Evolutionary conservation across 345 rosid species (phyloP), one percentile per base, ranked within the genome.

Genomic region (Diplotaxis tenuifolia): DNA sequence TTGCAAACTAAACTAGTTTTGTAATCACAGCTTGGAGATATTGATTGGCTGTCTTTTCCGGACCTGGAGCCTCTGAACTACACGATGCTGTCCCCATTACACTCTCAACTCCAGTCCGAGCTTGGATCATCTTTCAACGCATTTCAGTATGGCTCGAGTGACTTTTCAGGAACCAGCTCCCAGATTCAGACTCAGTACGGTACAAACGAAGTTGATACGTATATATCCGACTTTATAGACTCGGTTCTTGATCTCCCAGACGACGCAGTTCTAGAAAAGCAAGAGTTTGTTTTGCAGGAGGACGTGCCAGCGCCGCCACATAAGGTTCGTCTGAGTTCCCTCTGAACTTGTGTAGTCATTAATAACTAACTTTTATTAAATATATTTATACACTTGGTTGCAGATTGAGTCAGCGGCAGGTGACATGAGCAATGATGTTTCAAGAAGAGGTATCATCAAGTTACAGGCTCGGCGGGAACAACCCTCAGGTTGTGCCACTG

Each of bases 391-490:
- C 21, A 58, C 61, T 28, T 63, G 65, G 23, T 12, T 45, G 52
- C 75, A 68, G 71, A 50, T 12, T 74, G 55, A 53, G 0, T 8
- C 67, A 70, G 18, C 38, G n/a, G 57, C 15, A 55, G 40, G 34
- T 76, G 70, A 55, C 62, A 69, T 31, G 62, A 56, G 58, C 61
- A 40, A 62, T 63, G 79, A 78, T 47, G 34, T 22, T 73, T 74
- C 40, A 58, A 75, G 50, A 61, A 55, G 85, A 16, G 88, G 82
- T 57, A 83, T 90, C 76, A 83, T 90, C 76, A 83, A 47, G 81
- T 68, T 80, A 34, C 83, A 84, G 77, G 9, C 73, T 52, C 93
- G 88, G 15, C 27, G 19, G 68, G 63, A 38, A 57, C 87, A 22
- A 72, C 36, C 32, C 77, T 71, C 65, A 52, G 67, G 67, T 9